Percentiles rank a stretch among this genome's conserved stretches.
These are phyloP conservation scores for Raffaelea ambrosiae DNA, from an alignment of 2,329 filamentous ascomycete species.

Conservation along the genomic window DNA sequence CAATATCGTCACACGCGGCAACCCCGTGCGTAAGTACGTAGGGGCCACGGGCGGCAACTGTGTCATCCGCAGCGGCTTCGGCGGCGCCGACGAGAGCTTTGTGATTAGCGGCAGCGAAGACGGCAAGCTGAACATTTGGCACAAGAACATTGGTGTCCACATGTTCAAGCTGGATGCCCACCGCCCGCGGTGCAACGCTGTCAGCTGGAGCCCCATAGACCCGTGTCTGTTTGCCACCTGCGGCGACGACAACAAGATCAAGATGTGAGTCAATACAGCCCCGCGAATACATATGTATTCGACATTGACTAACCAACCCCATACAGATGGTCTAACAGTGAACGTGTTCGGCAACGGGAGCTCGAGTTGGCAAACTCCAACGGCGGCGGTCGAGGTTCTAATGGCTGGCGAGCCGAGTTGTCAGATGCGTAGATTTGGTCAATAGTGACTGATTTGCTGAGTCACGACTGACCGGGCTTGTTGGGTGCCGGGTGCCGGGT, in stretches of 20 bases:
- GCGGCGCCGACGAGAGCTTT: slow-evolving; percentile 86
- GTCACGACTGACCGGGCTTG: too few species aligned
- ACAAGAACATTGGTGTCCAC: slow-evolving; percentile 68
- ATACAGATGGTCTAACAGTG: slow-evolving; percentile 28
- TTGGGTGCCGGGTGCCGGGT: too few species aligned
- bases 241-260: slow-evolving; percentile 77
- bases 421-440: slow-evolving; percentile 1
- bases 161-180: slow-evolving; percentile 75
- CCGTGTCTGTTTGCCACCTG: slow-evolving; percentile 82
- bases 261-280: slow-evolving; percentile 64
- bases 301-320: too few species aligned
- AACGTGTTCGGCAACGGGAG: slow-evolving; percentile 17
- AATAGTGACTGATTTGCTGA: too few species aligned
- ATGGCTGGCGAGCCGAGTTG: slow-evolving; percentile 13
- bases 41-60: slow-evolving; percentile 69
- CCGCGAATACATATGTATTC: not conserved
- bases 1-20: slow-evolving; percentile 59
- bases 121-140: slow-evolving; percentile 77
- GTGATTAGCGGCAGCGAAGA: slow-evolving; percentile 85
- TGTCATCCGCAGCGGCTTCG: slow-evolving; percentile 76
- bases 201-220: slow-evolving; percentile 80
- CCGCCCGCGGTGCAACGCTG: slow-evolving; percentile 69
- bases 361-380: slow-evolving; percentile 9
- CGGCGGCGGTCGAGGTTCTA: slow-evolving; percentile 12
- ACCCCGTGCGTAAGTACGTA: slow-evolving; percentile 63